These are phyloP conservation scores for Apiospora marii DNA, from an alignment of 2,329 filamentous ascomycete species.

Conservation along the genomic window DNA sequence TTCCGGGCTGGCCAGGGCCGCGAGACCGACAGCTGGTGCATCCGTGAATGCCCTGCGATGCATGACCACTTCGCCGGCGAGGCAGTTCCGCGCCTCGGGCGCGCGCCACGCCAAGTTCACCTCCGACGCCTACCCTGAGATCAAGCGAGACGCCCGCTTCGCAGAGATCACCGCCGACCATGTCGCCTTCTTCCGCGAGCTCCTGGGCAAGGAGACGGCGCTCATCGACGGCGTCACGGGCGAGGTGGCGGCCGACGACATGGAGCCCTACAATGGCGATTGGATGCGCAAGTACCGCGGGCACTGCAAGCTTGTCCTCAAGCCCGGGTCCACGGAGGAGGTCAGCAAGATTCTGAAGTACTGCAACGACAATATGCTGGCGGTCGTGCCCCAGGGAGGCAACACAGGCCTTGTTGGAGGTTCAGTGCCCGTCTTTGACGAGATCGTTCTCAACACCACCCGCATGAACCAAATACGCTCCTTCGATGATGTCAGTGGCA, in stretches of 20 bases:
- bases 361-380: conserved; percentile 91
- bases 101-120: conserved; percentile 73
- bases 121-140: conserved; percentile 81
- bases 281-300: conserved; percentile 99
- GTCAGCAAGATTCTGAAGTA: conserved; percentile 92
- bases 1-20: conserved; percentile 30
- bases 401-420: conserved; percentile 97
- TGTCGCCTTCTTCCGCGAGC: conserved; percentile 80
- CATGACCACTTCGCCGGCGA: conserved; percentile 39
- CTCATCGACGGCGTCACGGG: conserved; percentile 83
- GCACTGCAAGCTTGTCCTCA: conserved; percentile 85
- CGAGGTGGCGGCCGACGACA: conserved; percentile 75
- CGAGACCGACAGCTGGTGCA: conserved; percentile 15
- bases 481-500: conserved; percentile 92
- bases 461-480: conserved; percentile 91
- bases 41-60: conserved; percentile 29
- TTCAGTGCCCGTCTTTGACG: conserved; percentile 96
- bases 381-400: conserved; percentile 95
- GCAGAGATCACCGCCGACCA: conserved; percentile 77
- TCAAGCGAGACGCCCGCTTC: conserved; percentile 83
- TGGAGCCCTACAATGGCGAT: conserved; percentile 93
- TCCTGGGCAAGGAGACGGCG: conserved; percentile 82
- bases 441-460: conserved; percentile 90
- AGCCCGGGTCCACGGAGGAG: conserved; percentile 83
- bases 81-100: conserved; percentile 38